Base-by-base conservation (phyloP, 352 stramenopile species). In the Globisporangium viniferum region DNA sequence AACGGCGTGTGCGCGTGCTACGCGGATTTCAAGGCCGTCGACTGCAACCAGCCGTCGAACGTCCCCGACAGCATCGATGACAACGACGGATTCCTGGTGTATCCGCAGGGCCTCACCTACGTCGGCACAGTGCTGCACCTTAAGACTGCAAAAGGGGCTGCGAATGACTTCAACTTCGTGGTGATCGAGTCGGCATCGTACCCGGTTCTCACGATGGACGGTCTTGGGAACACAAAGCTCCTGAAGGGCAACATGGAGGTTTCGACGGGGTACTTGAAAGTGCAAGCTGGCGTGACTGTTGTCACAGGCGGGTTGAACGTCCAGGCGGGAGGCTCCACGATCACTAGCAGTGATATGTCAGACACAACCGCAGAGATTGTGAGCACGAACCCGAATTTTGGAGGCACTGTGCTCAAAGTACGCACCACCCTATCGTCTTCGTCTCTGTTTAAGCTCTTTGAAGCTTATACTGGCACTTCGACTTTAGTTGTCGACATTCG, bases 1-100 rank as follows among this genome's bases (percentile, higher is more conserved):
- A 83, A 72, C 9, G 89, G 89, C 1, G 60, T 80, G 36, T 97
- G 89, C 54, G 64, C 75, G 7, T 95, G 89, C 67, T 92, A 94
- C 31, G 63, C 81, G 0, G 88, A 91, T 56, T 96, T 91, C 67
- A 90, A 88, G 44, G 82, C 77, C 2, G 73, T 81, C 53, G 84
- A 92, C 51, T 94, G 87, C 68, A 82, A 89, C 64, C 78, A 89
- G 62, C 73, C 82, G 14, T 88, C 81, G 31, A 86, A 90, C 33
- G 70, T 90, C 22, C 75, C 84, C 22, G 75, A 91, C 59, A 86
- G 80, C 51, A 86, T 88, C 48, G 80, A 92, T 55, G 81, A 89
- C 48, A 86, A 91, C 44, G 78, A 92, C 22, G 84, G 82, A 0
- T 89, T 92, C 57, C 62, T 91, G n/a, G 82, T 93, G 22, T 79